These are phyloP conservation scores for Boletus vinaceobasis DNA, from an alignment of 768 basidiomycete genomes.

Conservation along the genomic window DNA sequence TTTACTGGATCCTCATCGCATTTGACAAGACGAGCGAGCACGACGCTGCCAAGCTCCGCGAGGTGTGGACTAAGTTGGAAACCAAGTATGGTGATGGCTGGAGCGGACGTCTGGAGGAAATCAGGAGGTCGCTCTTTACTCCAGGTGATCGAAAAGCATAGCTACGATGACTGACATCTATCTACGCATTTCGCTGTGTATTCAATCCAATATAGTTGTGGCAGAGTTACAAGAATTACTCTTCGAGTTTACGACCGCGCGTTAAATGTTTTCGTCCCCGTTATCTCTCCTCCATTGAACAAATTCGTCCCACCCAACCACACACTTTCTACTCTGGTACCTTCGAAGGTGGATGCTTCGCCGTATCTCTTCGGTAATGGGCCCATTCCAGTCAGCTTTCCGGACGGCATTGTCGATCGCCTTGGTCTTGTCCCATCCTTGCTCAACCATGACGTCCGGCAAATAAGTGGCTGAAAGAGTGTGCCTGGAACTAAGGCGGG, in stretches of 20 bases:
- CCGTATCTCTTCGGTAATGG: constrained; percentile 78
- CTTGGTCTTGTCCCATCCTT: constrained; percentile 91
- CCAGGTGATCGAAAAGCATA: constrained; percentile 1
- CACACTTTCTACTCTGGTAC: constrained; percentile 75
- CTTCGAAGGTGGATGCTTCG: constrained; percentile 71
- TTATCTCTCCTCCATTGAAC: constrained; percentile 63
- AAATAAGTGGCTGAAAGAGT: constrained; percentile 86
- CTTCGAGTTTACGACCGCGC: not conserved
- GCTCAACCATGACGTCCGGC: constrained; percentile 87
- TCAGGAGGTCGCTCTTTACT: constrained; percentile 40
- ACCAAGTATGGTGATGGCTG: constrained; percentile 46
- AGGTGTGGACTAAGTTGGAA: constrained; percentile 57
- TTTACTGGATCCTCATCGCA: constrained; percentile 69
- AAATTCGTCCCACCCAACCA: constrained; percentile 75
- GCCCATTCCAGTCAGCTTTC: constrained; percentile 88
- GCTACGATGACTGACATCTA: not conserved
- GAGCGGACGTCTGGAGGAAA: constrained; percentile 42
- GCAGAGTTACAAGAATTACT: constrained; percentile 10
- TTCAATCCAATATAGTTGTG: constrained; percentile 5
- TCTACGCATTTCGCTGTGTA: not conserved
- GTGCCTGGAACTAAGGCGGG: constrained; percentile 50
- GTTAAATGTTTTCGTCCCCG: constrained; percentile 36
- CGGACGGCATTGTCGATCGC: constrained; percentile 88
- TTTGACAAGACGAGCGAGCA: constrained; percentile 57
- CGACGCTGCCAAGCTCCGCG: constrained; percentile 48